Evolutionary conservation across 2,329 filamentous ascomycete genomes (phyloP).

Genomic region (Orbilia javanica): DNA sequence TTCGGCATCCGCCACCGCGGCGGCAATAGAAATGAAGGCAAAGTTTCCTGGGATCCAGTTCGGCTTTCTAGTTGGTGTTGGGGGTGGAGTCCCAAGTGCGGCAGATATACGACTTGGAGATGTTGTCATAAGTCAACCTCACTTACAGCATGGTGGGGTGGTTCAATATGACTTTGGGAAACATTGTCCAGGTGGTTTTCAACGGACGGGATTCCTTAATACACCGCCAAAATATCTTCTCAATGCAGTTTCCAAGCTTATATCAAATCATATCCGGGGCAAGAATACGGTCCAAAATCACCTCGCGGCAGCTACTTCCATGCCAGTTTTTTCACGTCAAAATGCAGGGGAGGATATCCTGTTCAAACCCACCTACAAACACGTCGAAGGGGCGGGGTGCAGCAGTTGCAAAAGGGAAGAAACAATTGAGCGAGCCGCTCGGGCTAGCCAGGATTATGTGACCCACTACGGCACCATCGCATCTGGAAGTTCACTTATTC

Average conservation of each 20-base stretch:
- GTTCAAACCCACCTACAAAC: conserved; percentile 23
- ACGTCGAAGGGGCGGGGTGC: not conserved
- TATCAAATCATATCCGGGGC: not conserved
- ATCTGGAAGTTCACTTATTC: not conserved
- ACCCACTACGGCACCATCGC: conserved; percentile 17
- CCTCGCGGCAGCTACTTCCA: not conserved
- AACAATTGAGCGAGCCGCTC: not conserved
- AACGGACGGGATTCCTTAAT: not conserved
- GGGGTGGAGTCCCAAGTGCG: conserved; percentile 6
- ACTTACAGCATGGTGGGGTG: not conserved
- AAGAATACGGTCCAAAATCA: not conserved
- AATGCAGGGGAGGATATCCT: not conserved
- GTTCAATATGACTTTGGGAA: conserved; percentile 27
- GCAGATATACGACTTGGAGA: conserved; percentile 49
- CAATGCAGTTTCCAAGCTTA: not conserved
- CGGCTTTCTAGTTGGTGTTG: conserved; percentile 29
- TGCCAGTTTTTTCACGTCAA: not conserved
- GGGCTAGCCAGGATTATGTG: not conserved
- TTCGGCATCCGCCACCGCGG: conserved; percentile 49
- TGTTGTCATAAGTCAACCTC: conserved; percentile 25
- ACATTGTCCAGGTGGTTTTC: not conserved
- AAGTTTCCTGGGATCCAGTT: conserved; percentile 24
- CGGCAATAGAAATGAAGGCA: conserved; percentile 7
- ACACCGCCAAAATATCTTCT: not conserved
- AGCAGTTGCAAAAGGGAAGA: not conserved